Conservation (phyloP, 805 yeast species). For the Torulaspora maleeae region DNA sequence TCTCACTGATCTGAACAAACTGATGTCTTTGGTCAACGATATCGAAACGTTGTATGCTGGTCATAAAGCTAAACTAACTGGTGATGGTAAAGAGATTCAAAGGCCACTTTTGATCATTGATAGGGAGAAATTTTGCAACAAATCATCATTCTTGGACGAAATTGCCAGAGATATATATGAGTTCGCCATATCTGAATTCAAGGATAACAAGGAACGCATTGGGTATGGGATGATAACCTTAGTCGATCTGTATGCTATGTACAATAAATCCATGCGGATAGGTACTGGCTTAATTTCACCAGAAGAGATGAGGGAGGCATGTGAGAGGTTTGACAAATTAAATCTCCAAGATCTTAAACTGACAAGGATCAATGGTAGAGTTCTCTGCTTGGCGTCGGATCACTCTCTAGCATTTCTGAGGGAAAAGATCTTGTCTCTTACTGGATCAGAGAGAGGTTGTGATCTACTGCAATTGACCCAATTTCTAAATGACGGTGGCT, state of each 20-base stretch:
- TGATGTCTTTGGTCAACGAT: constrained; percentile 75
- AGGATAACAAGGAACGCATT: constrained; percentile 35
- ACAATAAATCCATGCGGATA: constrained; percentile 60
- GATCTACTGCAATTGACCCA: constrained; percentile 29
- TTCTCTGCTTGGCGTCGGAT: constrained; percentile 33
- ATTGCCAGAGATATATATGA: constrained; percentile 77
- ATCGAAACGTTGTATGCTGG: constrained; percentile 51
- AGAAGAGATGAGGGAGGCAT: constrained; percentile 57
- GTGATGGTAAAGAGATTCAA: constrained; percentile 12
- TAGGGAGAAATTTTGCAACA: constrained; percentile 36
- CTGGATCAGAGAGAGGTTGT: constrained; percentile 28
- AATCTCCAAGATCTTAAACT: constrained; percentile 44
- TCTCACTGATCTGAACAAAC: constrained; percentile 66
- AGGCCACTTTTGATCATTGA: constrained; percentile 31
- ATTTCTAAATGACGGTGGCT: constrained; percentile 25
- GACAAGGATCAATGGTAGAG: constrained; percentile 36
- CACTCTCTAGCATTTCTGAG: constrained; percentile 32
- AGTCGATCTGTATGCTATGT: constrained; percentile 58
- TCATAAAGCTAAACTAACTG: constrained; percentile 25
- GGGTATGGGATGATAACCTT: constrained; percentile 56
- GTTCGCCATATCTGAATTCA: constrained; percentile 46
- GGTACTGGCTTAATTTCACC: constrained; percentile 69
- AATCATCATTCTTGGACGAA: constrained; percentile 52
- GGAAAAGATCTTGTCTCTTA: constrained; percentile 25
- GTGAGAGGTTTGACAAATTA: constrained; percentile 51